Evolutionary conservation across 768 basidiomycete genomes (phyloP).

Genomic region (Termitomyces sp.): DNA sequence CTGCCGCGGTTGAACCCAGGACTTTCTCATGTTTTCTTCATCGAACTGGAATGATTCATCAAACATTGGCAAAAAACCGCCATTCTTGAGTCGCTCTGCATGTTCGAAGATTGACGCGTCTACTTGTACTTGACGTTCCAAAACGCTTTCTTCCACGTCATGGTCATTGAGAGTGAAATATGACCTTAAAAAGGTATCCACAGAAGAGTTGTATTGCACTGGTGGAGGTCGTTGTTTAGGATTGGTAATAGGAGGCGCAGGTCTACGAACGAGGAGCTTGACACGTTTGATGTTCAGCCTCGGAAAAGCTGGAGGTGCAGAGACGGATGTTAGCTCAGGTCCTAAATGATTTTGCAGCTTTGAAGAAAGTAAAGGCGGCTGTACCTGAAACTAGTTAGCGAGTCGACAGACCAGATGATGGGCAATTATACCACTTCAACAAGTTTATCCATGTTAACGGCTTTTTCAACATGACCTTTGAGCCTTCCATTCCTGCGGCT

Average conservation of each 20-base stretch:
- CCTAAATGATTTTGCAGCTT: neutral
- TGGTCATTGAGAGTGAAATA: conserved; percentile 53
- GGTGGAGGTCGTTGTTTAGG: conserved; percentile 63
- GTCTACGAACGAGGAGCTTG: conserved; percentile 62
- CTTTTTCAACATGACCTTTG: conserved; percentile 6
- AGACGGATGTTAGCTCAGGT: conserved; percentile 3
- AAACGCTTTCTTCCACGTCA: conserved; percentile 35
- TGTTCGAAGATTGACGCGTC: conserved; percentile 33
- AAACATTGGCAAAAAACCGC: conserved; percentile 35
- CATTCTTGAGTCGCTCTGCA: conserved; percentile 30
- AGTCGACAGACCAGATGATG: neutral
- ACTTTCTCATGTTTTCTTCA: conserved; percentile 18
- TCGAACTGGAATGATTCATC: conserved; percentile 29
- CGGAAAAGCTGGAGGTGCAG: conserved; percentile 13
- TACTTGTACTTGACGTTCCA: conserved; percentile 17
- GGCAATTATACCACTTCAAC: neutral
- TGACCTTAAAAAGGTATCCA: conserved; percentile 56
- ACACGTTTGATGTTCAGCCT: conserved; percentile 56
- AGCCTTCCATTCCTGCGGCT: conserved; percentile 16
- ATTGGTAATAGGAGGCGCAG: conserved; percentile 57
- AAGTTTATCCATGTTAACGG: neutral
- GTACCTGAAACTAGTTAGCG: neutral
- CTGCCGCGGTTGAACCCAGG: conserved; percentile 27
- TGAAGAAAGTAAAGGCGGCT: conserved; percentile 1
- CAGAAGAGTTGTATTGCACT: conserved; percentile 47